Base-by-base conservation (phyloP, 2,329 filamentous ascomycete genomes). In the Aspergillus sp. region DNA sequence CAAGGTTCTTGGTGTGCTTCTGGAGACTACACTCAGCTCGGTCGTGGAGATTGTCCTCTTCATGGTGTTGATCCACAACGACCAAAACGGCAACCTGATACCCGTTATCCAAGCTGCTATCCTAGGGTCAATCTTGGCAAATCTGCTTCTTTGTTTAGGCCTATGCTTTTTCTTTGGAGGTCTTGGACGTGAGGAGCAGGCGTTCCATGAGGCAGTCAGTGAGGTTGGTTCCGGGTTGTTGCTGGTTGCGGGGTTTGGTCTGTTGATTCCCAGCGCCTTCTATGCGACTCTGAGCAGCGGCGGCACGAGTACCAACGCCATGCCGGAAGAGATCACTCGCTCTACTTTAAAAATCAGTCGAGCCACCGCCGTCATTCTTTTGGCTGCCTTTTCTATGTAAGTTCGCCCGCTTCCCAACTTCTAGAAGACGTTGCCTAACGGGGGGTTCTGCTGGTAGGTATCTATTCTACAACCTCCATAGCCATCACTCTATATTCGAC, bases 31-130 rank as follows among this genome's bases (percentile, higher is more conserved):
- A 0, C 73, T 92, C 51, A 89, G 89, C 2, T 90, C 89, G 0
- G 76, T 92, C 9, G 90, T 95, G 52, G 91, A 96, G 70, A 88
- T 96, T 56, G 84, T 96, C 47, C 77, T 96, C 30, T 95, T 96
- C 75, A 88, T 93, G 79, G 83, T 93, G 2, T 77, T 96, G 45
- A 80, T 95, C 47, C 75, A 77, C 59, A 81, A 77, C 79, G 71
- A 86, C 33, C 68, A 73, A 19, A 66, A 71, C 11, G 76, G 76
- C n/a, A 69, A 73, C 42, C 60, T 75, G 30, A 75, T 88, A 59
- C 80, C 82, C n/a, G 89, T 95, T 64, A 90, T 96, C 65, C 86
- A 91, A 69, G 90, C 90, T 53, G 91, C 91, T 24, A 93, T 96
- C 55, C 77, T 96, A 0, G 91, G 91, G 37, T 93, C 90, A 0